A percentile compares a stretch with the other conserved stretches of the same genome.
These are phyloP conservation scores for Boletus vinaceobasis DNA, from an alignment of 768 basidiomycete genomes.

Conservation along the genomic window DNA sequence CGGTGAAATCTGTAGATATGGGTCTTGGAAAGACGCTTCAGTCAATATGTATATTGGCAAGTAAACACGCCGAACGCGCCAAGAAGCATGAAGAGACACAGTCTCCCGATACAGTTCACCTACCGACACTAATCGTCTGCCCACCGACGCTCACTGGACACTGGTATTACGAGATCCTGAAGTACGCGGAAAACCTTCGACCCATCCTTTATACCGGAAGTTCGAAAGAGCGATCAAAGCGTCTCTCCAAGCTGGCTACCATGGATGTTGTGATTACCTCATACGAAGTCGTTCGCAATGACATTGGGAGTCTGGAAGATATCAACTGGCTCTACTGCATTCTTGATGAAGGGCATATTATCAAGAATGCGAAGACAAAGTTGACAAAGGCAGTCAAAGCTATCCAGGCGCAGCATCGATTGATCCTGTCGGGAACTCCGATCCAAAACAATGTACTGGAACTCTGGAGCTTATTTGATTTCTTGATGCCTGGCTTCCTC, in stretches of 20 bases:
- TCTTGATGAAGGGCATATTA: conserved; percentile 96
- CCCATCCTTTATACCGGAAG: conserved; percentile 90
- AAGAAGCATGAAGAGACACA: conserved; percentile 61
- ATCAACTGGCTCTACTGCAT: conserved; percentile 93
- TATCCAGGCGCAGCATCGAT: conserved; percentile 84
- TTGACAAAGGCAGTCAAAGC: conserved; percentile 94
- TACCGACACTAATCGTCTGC: conserved; percentile 93
- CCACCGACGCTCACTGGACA: conserved; percentile 98
- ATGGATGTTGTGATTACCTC: conserved; percentile 96
- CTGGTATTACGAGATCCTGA: conserved; percentile 97
- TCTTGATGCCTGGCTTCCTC: conserved; percentile 98
- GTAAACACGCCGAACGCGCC: conserved; percentile 87
- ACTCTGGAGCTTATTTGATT: conserved; percentile 98
- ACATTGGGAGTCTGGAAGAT: conserved; percentile 70
- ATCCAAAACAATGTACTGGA: conserved; percentile 99
- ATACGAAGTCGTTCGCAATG: conserved; percentile 96
- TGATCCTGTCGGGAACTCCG: conserved; percentile 95
- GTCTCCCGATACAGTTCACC: conserved; percentile 74
- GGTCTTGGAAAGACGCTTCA: conserved; percentile 97
- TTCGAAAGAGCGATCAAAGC: conserved; percentile 70
- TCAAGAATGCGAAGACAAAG: conserved; percentile 98
- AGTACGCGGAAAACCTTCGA: conserved; percentile 80
- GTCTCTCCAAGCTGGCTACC: conserved; percentile 60
- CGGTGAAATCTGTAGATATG: conserved; percentile 66
- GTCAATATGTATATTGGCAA: conserved; percentile 93